Percentiles rank a stretch among this genome's conserved stretches.
phyloP scores from a whole-genome alignment of 2,329 filamentous ascomycete species.

The Penicillium aurantiogriseum region DNA sequence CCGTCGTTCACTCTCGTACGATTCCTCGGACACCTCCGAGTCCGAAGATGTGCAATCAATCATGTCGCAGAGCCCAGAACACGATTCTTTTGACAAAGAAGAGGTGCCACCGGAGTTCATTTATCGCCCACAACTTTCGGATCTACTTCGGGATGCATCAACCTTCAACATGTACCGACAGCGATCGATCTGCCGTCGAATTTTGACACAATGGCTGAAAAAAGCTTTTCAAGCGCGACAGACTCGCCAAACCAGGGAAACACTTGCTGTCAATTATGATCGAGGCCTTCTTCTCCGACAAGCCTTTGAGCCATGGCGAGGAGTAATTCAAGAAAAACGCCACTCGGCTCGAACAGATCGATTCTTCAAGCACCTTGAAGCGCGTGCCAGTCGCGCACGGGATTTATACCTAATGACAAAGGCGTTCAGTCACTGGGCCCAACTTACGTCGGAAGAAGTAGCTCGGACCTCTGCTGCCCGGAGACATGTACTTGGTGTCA shows the following conservation, averaged over 20 bases:
- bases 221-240: constrained; percentile 41
- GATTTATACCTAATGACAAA: constrained; percentile 64
- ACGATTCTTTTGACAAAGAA: constrained; percentile 28
- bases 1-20: constrained; percentile 17
- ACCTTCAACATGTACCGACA: constrained; percentile 47
- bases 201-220: constrained; percentile 50
- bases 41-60: constrained; percentile 21
- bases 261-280: constrained; percentile 52
- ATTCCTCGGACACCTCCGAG: constrained; percentile 25
- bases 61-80: constrained; percentile 22
- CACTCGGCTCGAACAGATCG: constrained; percentile 49
- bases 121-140: constrained; percentile 51
- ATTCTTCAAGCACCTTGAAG: constrained; percentile 58
- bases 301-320: constrained; percentile 53
- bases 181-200: constrained; percentile 38
- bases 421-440: constrained; percentile 68
- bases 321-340: constrained; percentile 40
- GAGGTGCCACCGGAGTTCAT: constrained; percentile 40
- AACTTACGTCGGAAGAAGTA: constrained; percentile 62
- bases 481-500: constrained; percentile 66
- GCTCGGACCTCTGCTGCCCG: constrained; percentile 66
- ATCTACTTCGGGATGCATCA: constrained; percentile 52
- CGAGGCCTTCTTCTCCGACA: constrained; percentile 52
- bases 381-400: constrained; percentile 61
- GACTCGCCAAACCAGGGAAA: constrained; percentile 40